phyloP scores from a whole-genome alignment of 345 rosid genomes.

The Salix udensis region DNA sequence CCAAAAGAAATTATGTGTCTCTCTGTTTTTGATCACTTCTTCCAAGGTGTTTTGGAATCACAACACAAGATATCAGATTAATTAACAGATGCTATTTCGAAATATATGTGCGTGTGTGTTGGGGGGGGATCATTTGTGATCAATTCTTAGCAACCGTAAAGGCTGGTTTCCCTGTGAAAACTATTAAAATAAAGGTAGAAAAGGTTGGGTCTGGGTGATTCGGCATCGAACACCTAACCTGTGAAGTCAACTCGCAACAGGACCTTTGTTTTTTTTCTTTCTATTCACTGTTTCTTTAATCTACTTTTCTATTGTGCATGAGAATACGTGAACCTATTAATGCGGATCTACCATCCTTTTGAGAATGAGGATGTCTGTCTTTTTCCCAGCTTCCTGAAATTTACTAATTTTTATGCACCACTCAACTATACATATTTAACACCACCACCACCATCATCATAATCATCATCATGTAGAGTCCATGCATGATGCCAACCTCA shows the following conservation, averaged over 20 bases:
- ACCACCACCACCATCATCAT: background rate
- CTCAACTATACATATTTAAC: background rate
- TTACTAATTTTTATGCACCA: background rate
- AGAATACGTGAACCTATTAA: constrained; percentile 41
- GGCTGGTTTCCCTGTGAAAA: background rate
- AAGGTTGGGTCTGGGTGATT: constrained; percentile 13
- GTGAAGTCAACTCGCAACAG: constrained; percentile 40
- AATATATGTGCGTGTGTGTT: background rate
- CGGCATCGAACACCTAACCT: constrained; percentile 24
- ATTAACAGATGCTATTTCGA: background rate
- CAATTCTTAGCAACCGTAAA: background rate
- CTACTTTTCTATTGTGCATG: constrained; percentile 20
- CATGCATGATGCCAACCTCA: background rate
- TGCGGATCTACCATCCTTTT: constrained; percentile 31
- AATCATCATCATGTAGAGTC: background rate
- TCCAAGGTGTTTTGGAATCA: background rate
- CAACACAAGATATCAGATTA: background rate
- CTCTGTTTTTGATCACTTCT: background rate
- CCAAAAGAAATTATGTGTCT: background rate
- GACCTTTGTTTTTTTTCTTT: constrained; percentile 9
- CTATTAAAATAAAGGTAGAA: background rate
- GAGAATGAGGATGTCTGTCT: constrained; percentile 38
- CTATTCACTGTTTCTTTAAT: background rate
- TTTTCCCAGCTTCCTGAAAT: constrained; percentile 7
- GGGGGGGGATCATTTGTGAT: background rate